phyloP scores from a whole-genome alignment of 176 grass and related monocot genomes.

The Pontederia paniculata region DNA sequence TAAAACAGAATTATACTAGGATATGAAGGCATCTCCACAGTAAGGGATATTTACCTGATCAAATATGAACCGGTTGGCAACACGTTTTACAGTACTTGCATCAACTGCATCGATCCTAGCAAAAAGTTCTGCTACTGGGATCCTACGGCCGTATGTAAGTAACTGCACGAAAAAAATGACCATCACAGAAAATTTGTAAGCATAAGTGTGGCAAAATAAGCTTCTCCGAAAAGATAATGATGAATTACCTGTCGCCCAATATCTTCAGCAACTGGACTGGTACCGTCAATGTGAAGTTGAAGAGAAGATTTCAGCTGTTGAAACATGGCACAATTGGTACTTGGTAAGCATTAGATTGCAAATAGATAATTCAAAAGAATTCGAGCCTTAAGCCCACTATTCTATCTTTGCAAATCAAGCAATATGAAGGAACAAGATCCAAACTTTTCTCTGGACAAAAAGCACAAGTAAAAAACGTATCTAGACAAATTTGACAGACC shows the following conservation, averaged over 20 bases:
- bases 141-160: conserved; percentile 86
- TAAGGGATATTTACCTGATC: conserved; percentile 55
- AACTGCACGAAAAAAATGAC: conserved; percentile 27
- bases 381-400: too few relatives aligned
- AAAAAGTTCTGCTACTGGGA: conserved; percentile 79
- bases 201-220: not conserved
- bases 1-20: not conserved
- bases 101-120: conserved; percentile 98
- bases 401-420: too few relatives aligned
- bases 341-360: too few relatives aligned
- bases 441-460: too few relatives aligned
- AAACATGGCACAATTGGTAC: conserved; percentile 13
- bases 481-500: too few relatives aligned
- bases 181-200: not conserved
- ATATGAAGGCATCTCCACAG: too few relatives aligned
- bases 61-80: conserved; percentile 98
- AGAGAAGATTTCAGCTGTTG: conserved; percentile 97
- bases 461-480: too few relatives aligned
- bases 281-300: conserved; percentile 92
- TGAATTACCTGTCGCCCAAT: conserved; percentile 79
- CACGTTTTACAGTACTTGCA: conserved; percentile 76
- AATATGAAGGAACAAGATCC: too few relatives aligned
- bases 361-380: too few relatives aligned
- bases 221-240: not conserved
- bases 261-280: conserved; percentile 83